phyloP scores from a whole-genome alignment of 495 filamentous ascomycete genomes.

The Neurospora sp. region DNA sequence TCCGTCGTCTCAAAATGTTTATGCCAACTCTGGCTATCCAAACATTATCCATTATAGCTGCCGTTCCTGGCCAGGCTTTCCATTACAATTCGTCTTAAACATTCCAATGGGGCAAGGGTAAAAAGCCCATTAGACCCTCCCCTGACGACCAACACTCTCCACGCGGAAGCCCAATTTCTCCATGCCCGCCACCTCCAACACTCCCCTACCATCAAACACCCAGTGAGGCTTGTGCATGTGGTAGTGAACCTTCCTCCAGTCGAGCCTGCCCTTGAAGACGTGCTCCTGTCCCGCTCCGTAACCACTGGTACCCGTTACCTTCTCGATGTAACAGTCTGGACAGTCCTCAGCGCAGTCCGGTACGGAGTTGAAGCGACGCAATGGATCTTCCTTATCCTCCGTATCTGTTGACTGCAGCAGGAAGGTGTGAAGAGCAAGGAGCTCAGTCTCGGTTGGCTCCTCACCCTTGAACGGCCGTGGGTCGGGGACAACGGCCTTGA shows the following conservation, averaged over 20 bases:
- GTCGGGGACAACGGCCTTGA: conserved; percentile 1
- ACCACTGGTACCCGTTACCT: conserved; percentile 13
- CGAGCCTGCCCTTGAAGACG: conserved; percentile 25
- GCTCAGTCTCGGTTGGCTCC: conserved; percentile 24
- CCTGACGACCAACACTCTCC: conserved; percentile 37
- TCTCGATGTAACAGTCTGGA: conserved; percentile 26
- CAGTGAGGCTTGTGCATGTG: conserved; percentile 55
- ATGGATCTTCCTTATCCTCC: conserved; percentile 11
- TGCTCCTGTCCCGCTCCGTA: conserved; percentile 18
- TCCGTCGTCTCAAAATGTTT: neutral
- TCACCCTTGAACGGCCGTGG: conserved; percentile 6
- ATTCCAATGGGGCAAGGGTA: neutral
- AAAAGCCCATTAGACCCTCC: neutral
- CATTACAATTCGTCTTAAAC: neutral
- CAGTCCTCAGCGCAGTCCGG: conserved; percentile 26
- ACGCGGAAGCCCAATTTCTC: conserved; percentile 47
- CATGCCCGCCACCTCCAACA: conserved; percentile 48
- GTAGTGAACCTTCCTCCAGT: conserved; percentile 42
- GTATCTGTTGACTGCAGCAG: conserved; percentile 6
- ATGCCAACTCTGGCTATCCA: neutral
- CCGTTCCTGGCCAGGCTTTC: neutral
- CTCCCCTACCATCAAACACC: conserved; percentile 59
- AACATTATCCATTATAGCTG: neutral
- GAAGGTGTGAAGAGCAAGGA: conserved; percentile 23
- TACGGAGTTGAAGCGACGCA: conserved; percentile 21